Percentiles rank a stretch among this genome's conserved stretches.
Evolutionary conservation across 2,329 filamentous ascomycete species (phyloP).

Genomic region (Pestalotiopsis sp.): DNA sequence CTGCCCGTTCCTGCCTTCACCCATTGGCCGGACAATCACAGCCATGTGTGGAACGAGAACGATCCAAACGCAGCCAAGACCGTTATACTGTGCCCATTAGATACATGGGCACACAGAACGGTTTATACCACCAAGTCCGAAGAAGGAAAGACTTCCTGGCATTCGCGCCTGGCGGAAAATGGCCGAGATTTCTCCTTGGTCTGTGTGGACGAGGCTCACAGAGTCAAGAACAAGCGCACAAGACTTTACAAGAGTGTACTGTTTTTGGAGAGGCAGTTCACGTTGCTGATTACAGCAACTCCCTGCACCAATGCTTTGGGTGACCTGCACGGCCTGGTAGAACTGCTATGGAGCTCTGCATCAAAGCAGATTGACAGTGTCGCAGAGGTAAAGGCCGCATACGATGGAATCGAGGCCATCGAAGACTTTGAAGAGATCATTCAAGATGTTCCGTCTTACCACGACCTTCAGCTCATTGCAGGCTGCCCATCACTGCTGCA

Average conservation of each 20-base stretch:
- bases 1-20: constrained; percentile 16
- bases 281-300: constrained; percentile 30
- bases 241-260: constrained; percentile 25
- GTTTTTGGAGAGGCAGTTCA: constrained; percentile 25
- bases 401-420: neutral
- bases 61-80: constrained; percentile 17
- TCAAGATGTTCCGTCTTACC: neutral
- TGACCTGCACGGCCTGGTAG: constrained; percentile 25
- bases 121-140: constrained; percentile 2
- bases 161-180: constrained; percentile 19
- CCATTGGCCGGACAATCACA: constrained; percentile 17
- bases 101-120: constrained; percentile 25
- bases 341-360: constrained; percentile 23
- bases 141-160: constrained; percentile 4
- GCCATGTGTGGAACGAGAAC: constrained; percentile 26
- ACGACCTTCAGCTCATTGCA: neutral
- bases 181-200: constrained; percentile 27
- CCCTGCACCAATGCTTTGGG: constrained; percentile 26
- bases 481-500: neutral
- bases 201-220: constrained; percentile 31
- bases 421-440: neutral
- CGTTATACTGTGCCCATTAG: constrained; percentile 26
- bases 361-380: neutral
- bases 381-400: neutral
- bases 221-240: constrained; percentile 24